Evolutionary conservation across 1,284 basidiomycete genomes (phyloP), one percentile per base, ranked within the genome.

Genomic region (Irpex sp.): DNA sequence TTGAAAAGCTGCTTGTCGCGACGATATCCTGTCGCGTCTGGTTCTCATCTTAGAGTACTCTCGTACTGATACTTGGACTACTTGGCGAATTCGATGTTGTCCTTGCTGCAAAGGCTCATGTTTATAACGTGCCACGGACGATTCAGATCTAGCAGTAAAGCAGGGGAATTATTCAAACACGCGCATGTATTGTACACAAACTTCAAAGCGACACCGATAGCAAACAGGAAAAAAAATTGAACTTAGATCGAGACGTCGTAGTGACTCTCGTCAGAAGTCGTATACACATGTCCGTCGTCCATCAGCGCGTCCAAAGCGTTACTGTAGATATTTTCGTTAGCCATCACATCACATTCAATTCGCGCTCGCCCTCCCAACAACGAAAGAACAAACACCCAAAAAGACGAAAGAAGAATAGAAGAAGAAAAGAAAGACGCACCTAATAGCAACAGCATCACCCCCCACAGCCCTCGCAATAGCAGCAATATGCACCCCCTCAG

Each of bases 241-340:
- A 33, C 54, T 69, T 62, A 76, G 37, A 67, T 59, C 5, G 76
- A 75, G 19, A 78, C 62, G n/a, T 63, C 66, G 68, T 75, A 78
- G 62, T 79, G 78, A 35, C 72, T 75, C 39, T 86, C 83, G 66
- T 85, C 81, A 31, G 79, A 78, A 0, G 85, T 86, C 37, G 78
- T 82, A 70, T 78, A 89, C 53, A 88, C 74, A 64, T 80, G 73
- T 4, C 87, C 87, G 9, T 86, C 83, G 49, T 79, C 75, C 74
- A 85, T 81, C 59, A 89, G 78, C 39, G 70, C 67, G 65, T 85
- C 82, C 60, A 87, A 72, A 7, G 82, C 83, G 11, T 77, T 71
- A 66, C 83, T 83, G 63, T 60, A 43, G 39, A 39, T 55, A 19
- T 26, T 37, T 31, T 62, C n/a, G n/a, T n/a, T n/a, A n/a, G n/a